A percentile compares a stretch with the other conserved stretches of the same genome.
Evolutionary conservation across 2,329 filamentous ascomycete species (phyloP).

Genomic region (Ophiostoma pallidulum): DNA sequence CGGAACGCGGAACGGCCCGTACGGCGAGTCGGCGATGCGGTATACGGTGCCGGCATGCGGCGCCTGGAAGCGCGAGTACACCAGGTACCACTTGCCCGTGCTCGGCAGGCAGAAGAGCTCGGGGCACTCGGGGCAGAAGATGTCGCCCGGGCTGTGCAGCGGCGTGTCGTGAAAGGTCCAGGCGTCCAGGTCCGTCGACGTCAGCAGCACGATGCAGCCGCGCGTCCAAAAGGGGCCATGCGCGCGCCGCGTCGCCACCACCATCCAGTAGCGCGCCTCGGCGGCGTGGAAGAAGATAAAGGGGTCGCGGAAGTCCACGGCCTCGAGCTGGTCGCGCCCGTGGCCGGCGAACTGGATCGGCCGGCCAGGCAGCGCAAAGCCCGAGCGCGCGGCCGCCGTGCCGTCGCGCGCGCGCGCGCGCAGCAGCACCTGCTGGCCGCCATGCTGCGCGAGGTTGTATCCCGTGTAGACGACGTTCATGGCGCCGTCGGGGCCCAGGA

Average conservation of each 20-base stretch:
- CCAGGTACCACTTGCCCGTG: slow-evolving; percentile 27
- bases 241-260: slow-evolving; percentile 26
- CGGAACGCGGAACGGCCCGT: slow-evolving; percentile 27
- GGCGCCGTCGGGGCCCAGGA: slow-evolving; percentile 23
- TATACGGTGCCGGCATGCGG: slow-evolving; percentile 29
- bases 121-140: slow-evolving; percentile 29
- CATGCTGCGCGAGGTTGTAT: slow-evolving; percentile 24
- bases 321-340: slow-evolving; percentile 21
- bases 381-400: slow-evolving; percentile 18
- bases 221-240: slow-evolving; percentile 26
- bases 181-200: slow-evolving; percentile 23
- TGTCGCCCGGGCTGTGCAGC: slow-evolving; percentile 26
- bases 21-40: slow-evolving; percentile 25
- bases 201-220: slow-evolving; percentile 29
- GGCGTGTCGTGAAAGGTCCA: slow-evolving; percentile 25
- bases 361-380: slow-evolving; percentile 19
- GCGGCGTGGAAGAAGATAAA: slow-evolving; percentile 26
- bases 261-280: slow-evolving; percentile 28
- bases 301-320: slow-evolving; percentile 29
- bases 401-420: slow-evolving; percentile 17
- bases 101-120: slow-evolving; percentile 27
- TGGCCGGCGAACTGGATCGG: slow-evolving; percentile 20
- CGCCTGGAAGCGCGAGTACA: slow-evolving; percentile 26
- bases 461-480: slow-evolving; percentile 31
- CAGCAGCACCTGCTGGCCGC: slow-evolving; percentile 27